Conservation (phyloP, 371 early-diverging fungal species). For the Mortierella sp. region DNA sequence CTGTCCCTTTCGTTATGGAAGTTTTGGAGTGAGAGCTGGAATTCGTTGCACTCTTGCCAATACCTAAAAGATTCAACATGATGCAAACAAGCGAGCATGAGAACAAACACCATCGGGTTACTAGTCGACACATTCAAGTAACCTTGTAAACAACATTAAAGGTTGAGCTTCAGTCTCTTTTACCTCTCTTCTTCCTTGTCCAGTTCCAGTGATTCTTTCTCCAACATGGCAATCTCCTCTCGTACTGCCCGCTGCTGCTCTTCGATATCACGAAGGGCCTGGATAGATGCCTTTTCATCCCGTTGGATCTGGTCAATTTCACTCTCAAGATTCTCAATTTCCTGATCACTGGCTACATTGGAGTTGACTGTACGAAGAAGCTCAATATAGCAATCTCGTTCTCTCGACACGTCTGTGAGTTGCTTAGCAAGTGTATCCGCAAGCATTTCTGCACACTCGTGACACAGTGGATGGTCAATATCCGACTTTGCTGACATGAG, state of each 20-base stretch:
- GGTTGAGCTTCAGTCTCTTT: background rate
- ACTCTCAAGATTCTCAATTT: slow-evolving; percentile 55
- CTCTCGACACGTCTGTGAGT: slow-evolving; percentile 72
- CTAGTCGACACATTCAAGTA: background rate
- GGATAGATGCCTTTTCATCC: slow-evolving; percentile 64
- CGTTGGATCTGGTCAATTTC: slow-evolving; percentile 63
- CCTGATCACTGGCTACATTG: slow-evolving; percentile 61
- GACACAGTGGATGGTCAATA: slow-evolving; percentile 89
- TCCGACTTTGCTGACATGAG: slow-evolving; percentile 75
- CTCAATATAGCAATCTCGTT: slow-evolving; percentile 81
- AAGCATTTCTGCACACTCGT: slow-evolving; percentile 88
- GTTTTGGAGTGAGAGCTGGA: slow-evolving; percentile 65
- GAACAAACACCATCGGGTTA: background rate
- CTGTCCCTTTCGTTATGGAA: slow-evolving; percentile 85
- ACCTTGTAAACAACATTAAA: background rate
- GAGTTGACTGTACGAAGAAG: slow-evolving; percentile 70
- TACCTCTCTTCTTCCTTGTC: slow-evolving; percentile 72
- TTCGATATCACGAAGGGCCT: slow-evolving; percentile 67
- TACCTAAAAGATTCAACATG: slow-evolving; percentile 44
- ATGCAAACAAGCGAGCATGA: background rate
- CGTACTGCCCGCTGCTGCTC: slow-evolving; percentile 66
- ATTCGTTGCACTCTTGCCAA: slow-evolving; percentile 83
- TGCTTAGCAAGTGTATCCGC: slow-evolving; percentile 75
- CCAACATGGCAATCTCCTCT: slow-evolving; percentile 67
- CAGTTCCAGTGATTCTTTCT: slow-evolving; percentile 69